Evolutionary conservation across 2,329 filamentous ascomycete genomes (phyloP).

Genomic region (Acrocalymma vagum): DNA sequence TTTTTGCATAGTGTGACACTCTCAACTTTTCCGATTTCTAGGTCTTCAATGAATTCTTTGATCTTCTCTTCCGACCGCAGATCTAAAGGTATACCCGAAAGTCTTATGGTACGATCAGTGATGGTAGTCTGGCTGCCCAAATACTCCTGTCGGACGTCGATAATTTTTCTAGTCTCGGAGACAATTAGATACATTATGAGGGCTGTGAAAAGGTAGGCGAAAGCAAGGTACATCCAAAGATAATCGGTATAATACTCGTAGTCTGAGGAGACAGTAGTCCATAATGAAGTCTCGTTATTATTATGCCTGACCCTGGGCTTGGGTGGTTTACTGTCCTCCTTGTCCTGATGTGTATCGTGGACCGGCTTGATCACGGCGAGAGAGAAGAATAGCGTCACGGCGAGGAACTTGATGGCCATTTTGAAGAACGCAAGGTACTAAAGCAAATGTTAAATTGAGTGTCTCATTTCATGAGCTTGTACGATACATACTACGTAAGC

Average conservation of each 20-base stretch:
- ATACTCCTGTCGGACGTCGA: slow-evolving; percentile 87
- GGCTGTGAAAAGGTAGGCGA: slow-evolving; percentile 89
- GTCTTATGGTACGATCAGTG: slow-evolving; percentile 89
- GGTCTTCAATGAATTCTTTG: slow-evolving; percentile 83
- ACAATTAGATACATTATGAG: slow-evolving; percentile 85
- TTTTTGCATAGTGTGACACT: slow-evolving; percentile 85
- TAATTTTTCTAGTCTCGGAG: slow-evolving; percentile 83
- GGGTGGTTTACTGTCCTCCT: slow-evolving; percentile 38
- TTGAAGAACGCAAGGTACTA: slow-evolving; percentile 94
- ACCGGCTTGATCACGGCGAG: slow-evolving; percentile 84
- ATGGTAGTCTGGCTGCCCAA: slow-evolving; percentile 94
- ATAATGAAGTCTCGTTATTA: slow-evolving; percentile 18
- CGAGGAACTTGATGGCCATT: slow-evolving; percentile 87
- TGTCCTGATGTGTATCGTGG: slow-evolving; percentile 70
- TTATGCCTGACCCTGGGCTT: slow-evolving; percentile 18
- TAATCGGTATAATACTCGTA: slow-evolving; percentile 64
- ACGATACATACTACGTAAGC: slow-evolving; percentile 80
- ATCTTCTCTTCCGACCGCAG: slow-evolving; percentile 84
- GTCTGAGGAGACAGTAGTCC: slow-evolving; percentile 31
- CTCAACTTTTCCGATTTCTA: slow-evolving; percentile 90
- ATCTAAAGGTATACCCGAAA: slow-evolving; percentile 85
- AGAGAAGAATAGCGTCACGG: slow-evolving; percentile 82
- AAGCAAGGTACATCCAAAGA: slow-evolving; percentile 93
- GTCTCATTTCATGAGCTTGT: too few species aligned
- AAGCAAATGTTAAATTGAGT: slow-evolving; percentile 15